These are phyloP conservation scores for Apiotrichum gracile DNA, from an alignment of 1,284 basidiomycete species.

Conservation along the genomic window DNA sequence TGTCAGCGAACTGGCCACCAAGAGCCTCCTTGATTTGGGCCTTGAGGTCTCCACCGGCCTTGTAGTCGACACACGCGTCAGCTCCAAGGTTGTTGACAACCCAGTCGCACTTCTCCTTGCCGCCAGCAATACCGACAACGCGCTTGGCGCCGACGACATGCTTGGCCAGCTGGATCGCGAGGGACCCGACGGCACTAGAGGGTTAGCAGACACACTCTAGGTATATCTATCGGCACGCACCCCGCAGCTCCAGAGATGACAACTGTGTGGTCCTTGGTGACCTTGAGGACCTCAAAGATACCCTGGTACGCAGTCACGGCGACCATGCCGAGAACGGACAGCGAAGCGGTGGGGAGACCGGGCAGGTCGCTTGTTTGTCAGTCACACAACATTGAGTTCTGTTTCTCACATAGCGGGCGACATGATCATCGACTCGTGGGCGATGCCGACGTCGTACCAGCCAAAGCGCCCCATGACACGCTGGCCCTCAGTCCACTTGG, in stretches of 20 bases:
- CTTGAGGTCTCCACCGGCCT: constrained; percentile 20
- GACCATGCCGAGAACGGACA: constrained; percentile 32
- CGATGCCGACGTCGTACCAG: constrained; percentile 35
- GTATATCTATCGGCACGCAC: constrained; percentile 9
- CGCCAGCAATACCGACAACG: constrained; percentile 52
- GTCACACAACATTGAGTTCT: no score
- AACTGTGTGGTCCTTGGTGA: constrained; percentile 43
- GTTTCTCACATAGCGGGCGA: constrained; percentile 1
- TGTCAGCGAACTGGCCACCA: constrained; percentile 23
- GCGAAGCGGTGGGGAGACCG: constrained; percentile 16
- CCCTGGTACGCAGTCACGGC: constrained; percentile 42
- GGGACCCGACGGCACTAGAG: constrained; percentile 33
- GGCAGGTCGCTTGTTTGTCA: constrained; percentile 11
- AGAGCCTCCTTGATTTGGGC: neutral
- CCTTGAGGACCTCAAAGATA: constrained; percentile 36
- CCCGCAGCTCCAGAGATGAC: constrained; percentile 28
- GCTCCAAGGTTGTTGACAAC: constrained; percentile 47
- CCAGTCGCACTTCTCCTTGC: constrained; percentile 50
- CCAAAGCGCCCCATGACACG: constrained; percentile 16
- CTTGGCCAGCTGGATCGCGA: constrained; percentile 42
- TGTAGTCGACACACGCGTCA: constrained; percentile 52
- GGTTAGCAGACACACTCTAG: neutral
- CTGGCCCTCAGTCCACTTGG: constrained; percentile 26
- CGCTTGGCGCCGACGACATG: constrained; percentile 47
- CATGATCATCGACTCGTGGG: constrained; percentile 9